Percentiles rank a stretch among this genome's conserved stretches.
These are phyloP conservation scores for Aspergillus transmontanensis DNA, from an alignment of 2,329 filamentous ascomycete genomes.

Conservation along the genomic window DNA sequence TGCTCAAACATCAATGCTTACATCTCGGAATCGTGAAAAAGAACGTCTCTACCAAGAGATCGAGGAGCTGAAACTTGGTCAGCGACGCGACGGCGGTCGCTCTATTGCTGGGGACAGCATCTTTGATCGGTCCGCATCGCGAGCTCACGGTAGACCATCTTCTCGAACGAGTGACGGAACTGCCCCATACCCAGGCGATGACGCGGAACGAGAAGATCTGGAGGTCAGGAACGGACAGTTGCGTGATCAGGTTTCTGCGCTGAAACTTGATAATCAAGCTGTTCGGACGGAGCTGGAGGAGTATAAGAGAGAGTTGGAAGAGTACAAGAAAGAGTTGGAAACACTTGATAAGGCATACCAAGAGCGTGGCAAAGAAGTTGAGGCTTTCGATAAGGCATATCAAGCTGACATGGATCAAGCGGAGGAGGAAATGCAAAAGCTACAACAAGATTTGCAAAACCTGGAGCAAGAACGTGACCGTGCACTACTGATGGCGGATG, in stretches of 20 bases:
- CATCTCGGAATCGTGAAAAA: constrained; percentile 91
- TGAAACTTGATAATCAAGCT: constrained; percentile 88
- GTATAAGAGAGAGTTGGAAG: constrained; percentile 67
- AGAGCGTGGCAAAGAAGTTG: constrained; percentile 46
- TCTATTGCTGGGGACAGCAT: constrained; percentile 80
- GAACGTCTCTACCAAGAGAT: constrained; percentile 95
- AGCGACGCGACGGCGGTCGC: constrained; percentile 66
- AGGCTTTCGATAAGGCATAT: constrained; percentile 69
- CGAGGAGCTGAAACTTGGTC: constrained; percentile 88
- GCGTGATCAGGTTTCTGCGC: constrained; percentile 81
- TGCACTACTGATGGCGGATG: constrained; percentile 71
- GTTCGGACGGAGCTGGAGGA: constrained; percentile 80
- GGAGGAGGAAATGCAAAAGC: constrained; percentile 74
- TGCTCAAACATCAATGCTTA: constrained; percentile 96
- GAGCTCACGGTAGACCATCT: constrained; percentile 72
- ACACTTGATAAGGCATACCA: not conserved
- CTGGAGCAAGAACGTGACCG: constrained; percentile 78
- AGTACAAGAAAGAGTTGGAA: not conserved
- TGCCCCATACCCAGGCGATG: constrained; percentile 65
- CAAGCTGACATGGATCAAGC: constrained; percentile 80
- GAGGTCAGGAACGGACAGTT: constrained; percentile 82
- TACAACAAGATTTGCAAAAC: constrained; percentile 46
- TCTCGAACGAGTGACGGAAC: constrained; percentile 74
- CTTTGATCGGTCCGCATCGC: constrained; percentile 89
- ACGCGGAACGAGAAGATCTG: constrained; percentile 80